These are phyloP conservation scores for Pycnococcus provasolii DNA, from an alignment of 139 green algal genomes.

Conservation along the genomic window DNA sequence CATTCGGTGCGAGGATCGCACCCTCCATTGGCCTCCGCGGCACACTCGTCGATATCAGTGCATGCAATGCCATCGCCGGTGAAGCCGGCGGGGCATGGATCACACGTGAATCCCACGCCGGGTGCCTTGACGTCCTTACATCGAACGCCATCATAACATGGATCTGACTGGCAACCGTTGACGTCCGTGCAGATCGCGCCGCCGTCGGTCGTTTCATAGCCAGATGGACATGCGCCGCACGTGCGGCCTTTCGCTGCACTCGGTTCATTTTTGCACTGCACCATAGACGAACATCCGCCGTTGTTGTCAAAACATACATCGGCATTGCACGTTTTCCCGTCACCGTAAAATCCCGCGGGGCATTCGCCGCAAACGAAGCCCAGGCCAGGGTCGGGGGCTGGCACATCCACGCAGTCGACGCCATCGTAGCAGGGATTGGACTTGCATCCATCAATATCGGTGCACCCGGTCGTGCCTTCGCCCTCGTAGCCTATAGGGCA, in stretches of 20 bases:
- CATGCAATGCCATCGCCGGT: constrained; percentile 6
- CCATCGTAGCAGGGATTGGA: constrained; percentile 5
- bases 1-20: constrained; percentile 6
- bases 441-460: constrained; percentile 10
- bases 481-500: background rate
- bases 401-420: constrained; percentile 6
- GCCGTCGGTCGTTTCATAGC: background rate
- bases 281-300: background rate
- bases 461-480: background rate
- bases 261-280: background rate
- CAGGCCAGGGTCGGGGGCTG: background rate
- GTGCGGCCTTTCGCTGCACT: background rate
- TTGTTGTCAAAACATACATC: constrained; percentile 6
- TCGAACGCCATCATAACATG: constrained; percentile 1
- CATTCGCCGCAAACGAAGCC: constrained; percentile 7
- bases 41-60: constrained; percentile 6
- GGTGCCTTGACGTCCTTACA: constrained; percentile 1
- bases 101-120: constrained; percentile 4
- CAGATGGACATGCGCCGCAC: constrained; percentile 8
- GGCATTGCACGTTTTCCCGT: constrained; percentile 9
- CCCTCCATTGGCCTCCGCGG: constrained; percentile 6
- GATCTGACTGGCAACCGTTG: background rate
- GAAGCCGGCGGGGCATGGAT: constrained; percentile 7
- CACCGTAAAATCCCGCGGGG: background rate
- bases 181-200: constrained; percentile 1